phyloP scores from a whole-genome alignment of 495 filamentous ascomycete species.

The Penicillium robsamsonii region DNA sequence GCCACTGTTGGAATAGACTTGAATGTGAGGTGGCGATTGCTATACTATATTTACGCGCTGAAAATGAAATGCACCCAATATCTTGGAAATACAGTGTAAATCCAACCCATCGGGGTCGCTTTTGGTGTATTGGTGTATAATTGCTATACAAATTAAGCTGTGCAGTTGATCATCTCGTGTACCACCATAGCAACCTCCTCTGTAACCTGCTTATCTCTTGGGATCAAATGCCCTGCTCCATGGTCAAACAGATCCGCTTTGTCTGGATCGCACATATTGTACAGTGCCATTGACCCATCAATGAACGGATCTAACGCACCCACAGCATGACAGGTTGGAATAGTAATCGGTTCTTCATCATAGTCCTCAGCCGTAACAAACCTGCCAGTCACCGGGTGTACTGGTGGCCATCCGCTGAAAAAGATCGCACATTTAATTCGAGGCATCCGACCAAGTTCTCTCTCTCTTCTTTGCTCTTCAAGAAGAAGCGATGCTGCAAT shows the following conservation, averaged over 20 bases:
- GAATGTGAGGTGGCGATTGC: background rate
- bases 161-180: slow-evolving; percentile 18
- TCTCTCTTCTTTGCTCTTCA: slow-evolving; percentile 42
- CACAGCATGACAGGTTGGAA: slow-evolving; percentile 58
- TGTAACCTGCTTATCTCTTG: slow-evolving; percentile 48
- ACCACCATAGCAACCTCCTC: slow-evolving; percentile 28
- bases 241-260: slow-evolving; percentile 54
- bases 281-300: slow-evolving; percentile 50
- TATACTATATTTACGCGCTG: background rate
- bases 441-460: slow-evolving; percentile 35
- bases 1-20: slow-evolving; percentile 29
- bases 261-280: slow-evolving; percentile 51
- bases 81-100: background rate
- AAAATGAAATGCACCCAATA: background rate
- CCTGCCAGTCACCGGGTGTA: slow-evolving; percentile 43
- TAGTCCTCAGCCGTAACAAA: slow-evolving; percentile 47
- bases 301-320: slow-evolving; percentile 57
- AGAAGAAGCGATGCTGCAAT: slow-evolving; percentile 55
- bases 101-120: background rate
- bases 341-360: slow-evolving; percentile 41
- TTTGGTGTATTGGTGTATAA: background rate
- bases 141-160: background rate
- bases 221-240: slow-evolving; percentile 54
- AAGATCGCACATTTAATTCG: slow-evolving; percentile 57
- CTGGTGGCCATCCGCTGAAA: slow-evolving; percentile 53